These are phyloP conservation scores for Helichrysum umbraculigerum DNA, from an alignment of 129 eudicot genomes.

Conservation along the genomic window DNA sequence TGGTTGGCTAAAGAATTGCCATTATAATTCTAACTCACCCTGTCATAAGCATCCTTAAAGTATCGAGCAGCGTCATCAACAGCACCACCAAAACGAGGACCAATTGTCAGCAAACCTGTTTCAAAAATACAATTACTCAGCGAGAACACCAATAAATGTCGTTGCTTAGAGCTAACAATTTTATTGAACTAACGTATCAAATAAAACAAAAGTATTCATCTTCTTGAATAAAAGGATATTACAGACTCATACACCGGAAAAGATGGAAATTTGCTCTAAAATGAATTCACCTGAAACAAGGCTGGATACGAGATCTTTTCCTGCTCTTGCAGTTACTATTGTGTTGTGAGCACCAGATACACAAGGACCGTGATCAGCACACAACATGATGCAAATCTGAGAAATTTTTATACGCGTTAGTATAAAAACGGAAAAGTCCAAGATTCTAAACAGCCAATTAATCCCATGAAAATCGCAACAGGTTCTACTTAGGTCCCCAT, in stretches of 20 bases:
- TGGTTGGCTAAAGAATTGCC: background rate
- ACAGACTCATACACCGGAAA: background rate
- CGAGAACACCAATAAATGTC: background rate
- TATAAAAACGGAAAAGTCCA: conserved; percentile 4
- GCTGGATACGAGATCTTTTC: conserved; percentile 95
- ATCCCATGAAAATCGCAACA: conserved; percentile 19
- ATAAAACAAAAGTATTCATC: background rate
- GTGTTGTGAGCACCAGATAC: conserved; percentile 99
- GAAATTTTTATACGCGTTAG: conserved; percentile 14
- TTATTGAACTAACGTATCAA: background rate
- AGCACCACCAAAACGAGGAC: conserved; percentile 99
- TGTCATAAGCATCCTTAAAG: conserved; percentile 96
- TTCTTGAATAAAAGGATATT: background rate
- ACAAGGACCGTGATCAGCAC: conserved; percentile 99
- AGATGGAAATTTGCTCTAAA: background rate
- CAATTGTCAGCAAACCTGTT: conserved; percentile 95
- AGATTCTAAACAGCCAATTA: background rate
- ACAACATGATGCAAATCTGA: conserved; percentile 96
- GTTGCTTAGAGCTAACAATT: background rate
- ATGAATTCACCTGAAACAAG: conserved; percentile 77
- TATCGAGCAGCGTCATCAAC: conserved; percentile 98
- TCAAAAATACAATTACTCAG: conserved; percentile 18
- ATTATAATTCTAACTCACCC: conserved; percentile 46
- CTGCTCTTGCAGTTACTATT: conserved; percentile 98
- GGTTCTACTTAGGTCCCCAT: no score